A percentile compares a stretch with the other conserved stretches of the same genome.
Conservation (phyloP, 2,329 filamentous ascomycete genomes). For the Cladophialophora immunda region DNA sequence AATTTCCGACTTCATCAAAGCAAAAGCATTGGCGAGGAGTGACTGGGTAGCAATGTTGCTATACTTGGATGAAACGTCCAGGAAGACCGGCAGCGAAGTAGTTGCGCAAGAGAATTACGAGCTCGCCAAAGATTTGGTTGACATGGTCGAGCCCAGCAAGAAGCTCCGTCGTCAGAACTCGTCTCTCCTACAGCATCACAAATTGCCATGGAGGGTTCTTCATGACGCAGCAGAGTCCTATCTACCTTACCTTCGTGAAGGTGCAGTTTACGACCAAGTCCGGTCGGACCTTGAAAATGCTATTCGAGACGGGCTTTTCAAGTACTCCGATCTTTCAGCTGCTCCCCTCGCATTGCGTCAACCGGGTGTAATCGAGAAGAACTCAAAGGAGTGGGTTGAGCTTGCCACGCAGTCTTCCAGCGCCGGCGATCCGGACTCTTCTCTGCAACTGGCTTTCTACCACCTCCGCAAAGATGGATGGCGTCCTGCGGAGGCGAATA, state of each 20-base stretch:
- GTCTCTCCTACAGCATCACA: slow-evolving; percentile 10
- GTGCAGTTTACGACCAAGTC: slow-evolving; percentile 17
- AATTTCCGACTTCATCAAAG: slow-evolving; percentile 20
- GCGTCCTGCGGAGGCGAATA: slow-evolving; percentile 11
- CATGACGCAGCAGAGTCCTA: slow-evolving; percentile 26
- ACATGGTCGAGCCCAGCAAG: slow-evolving; percentile 26
- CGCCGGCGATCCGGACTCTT: slow-evolving; percentile 24
- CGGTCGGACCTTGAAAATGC: slow-evolving; percentile 27
- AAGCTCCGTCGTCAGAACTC: background rate
- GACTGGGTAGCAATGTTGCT: slow-evolving; percentile 32
- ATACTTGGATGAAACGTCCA: slow-evolving; percentile 24
- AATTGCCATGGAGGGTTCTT: slow-evolving; percentile 29
- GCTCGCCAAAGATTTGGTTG: slow-evolving; percentile 29
- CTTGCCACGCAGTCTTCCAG: slow-evolving; percentile 31
- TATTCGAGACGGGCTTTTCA: slow-evolving; percentile 26
- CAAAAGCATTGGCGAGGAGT: slow-evolving; percentile 18
- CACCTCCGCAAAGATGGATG: slow-evolving; percentile 36
- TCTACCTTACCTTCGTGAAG: slow-evolving; percentile 22
- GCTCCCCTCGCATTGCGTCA: slow-evolving; percentile 22
- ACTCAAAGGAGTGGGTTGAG: slow-evolving; percentile 30
- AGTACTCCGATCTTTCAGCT: slow-evolving; percentile 31
- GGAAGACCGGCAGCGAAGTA: slow-evolving; percentile 17
- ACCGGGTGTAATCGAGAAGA: slow-evolving; percentile 16
- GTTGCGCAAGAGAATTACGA: slow-evolving; percentile 23
- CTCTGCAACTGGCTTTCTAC: slow-evolving; percentile 31